These are phyloP conservation scores for Exophiala alcalophila DNA, from an alignment of 2,329 filamentous ascomycete genomes.

Conservation along the genomic window DNA sequence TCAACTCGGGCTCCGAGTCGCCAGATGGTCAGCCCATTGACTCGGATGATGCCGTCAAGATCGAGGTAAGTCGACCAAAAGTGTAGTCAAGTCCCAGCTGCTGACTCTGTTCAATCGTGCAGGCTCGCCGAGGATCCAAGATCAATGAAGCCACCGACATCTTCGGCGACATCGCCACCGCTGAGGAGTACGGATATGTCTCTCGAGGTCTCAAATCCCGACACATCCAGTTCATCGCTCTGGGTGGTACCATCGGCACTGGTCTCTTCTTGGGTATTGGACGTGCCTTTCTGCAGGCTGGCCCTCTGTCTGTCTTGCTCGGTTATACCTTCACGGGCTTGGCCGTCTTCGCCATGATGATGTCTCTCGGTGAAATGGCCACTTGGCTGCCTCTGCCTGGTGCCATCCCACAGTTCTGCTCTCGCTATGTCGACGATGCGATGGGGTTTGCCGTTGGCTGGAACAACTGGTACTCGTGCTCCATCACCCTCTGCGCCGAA, in stretches of 20 bases:
- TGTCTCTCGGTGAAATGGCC: conserved; percentile 46
- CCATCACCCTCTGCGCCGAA: conserved; percentile 49
- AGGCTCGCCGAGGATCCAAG: conserved; percentile 25
- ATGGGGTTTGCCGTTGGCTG: conserved; percentile 47
- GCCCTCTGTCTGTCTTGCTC: conserved; percentile 38
- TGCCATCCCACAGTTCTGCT: conserved; percentile 41
- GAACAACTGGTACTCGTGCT: conserved; percentile 49
- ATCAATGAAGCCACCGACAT: conserved; percentile 49
- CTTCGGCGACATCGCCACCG: conserved; percentile 51
- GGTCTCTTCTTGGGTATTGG: conserved; percentile 41
- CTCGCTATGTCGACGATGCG: conserved; percentile 43
- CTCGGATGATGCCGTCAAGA: conserved; percentile 18
- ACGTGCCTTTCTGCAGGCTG: conserved; percentile 36
- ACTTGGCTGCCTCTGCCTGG: conserved; percentile 43
- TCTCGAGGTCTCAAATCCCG: conserved; percentile 39
- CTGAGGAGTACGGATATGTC: conserved; percentile 37
- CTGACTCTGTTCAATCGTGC: conserved; percentile 2
- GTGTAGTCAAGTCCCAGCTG: not conserved
- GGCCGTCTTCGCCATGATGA: conserved; percentile 31
- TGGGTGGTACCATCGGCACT: conserved; percentile 41
- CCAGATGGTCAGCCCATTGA: conserved; percentile 13
- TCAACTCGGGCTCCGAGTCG: conserved; percentile 22
- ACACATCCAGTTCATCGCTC: conserved; percentile 39
- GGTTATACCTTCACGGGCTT: conserved; percentile 37
- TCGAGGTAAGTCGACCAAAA: conserved; percentile 17